These are phyloP conservation scores for Eurotiales sp. DNA, from an alignment of 2,329 filamentous ascomycete species.

Conservation along the genomic window DNA sequence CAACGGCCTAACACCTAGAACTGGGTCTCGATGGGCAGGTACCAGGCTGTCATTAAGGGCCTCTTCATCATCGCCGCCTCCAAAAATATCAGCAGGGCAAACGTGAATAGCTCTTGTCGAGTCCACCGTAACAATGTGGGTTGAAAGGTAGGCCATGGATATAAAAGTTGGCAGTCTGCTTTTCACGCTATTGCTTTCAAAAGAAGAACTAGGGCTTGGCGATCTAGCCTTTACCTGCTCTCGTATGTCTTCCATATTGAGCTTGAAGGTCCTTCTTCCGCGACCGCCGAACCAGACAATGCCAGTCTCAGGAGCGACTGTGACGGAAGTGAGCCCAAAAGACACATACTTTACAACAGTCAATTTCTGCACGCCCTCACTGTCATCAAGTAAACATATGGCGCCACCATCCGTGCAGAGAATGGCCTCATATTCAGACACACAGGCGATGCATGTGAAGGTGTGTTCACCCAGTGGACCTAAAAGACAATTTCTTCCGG, in stretches of 20 bases:
- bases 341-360: constrained; percentile 62
- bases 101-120: constrained; percentile 67
- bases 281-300: constrained; percentile 67
- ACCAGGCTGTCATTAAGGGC: constrained; percentile 36
- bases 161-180: constrained; percentile 46
- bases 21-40: constrained; percentile 55
- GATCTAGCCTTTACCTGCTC: constrained; percentile 27
- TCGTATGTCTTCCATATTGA: constrained; percentile 41
- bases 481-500: constrained; percentile 82
- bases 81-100: constrained; percentile 46
- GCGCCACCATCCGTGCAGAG: constrained; percentile 85
- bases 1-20: constrained; percentile 69
- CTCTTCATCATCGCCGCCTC: constrained; percentile 28
- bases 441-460: constrained; percentile 71
- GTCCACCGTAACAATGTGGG: constrained; percentile 72
- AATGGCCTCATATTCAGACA: constrained; percentile 71
- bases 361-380: constrained; percentile 67
- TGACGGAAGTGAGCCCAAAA: constrained; percentile 66
- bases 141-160: constrained; percentile 65
- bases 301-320: constrained; percentile 53
- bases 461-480: constrained; percentile 76
- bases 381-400: constrained; percentile 82
- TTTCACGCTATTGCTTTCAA: constrained; percentile 20
- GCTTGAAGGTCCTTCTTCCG: constrained; percentile 53
- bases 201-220: constrained; percentile 22